Conservation (phyloP, 208 protist genomes). For the Trypanosoma vivax region DNA sequence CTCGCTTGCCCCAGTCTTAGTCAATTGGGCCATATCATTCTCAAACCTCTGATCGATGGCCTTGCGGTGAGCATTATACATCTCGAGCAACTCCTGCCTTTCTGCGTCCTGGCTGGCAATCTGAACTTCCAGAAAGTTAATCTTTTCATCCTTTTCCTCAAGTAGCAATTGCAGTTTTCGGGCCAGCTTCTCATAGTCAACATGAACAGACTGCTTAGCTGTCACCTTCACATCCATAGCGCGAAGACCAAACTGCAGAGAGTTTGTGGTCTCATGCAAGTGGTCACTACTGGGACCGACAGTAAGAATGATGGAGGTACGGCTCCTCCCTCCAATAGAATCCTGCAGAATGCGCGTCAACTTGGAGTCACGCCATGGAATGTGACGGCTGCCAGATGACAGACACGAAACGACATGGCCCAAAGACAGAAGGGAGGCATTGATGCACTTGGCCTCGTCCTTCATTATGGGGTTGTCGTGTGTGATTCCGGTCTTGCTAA, state of each 20-base stretch:
- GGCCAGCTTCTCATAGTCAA: conserved; percentile 81
- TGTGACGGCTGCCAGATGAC: conserved; percentile 57
- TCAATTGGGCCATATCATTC: conserved; percentile 50
- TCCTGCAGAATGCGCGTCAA: conserved; percentile 89
- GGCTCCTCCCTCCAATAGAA: conserved; percentile 86
- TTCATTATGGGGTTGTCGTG: conserved; percentile 68
- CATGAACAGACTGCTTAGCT: conserved; percentile 66
- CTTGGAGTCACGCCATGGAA: conserved; percentile 91
- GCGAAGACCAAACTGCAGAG: conserved; percentile 77
- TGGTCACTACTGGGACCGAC: conserved; percentile 82
- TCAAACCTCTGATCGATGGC: conserved; percentile 53
- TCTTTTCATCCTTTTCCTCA: conserved; percentile 62
- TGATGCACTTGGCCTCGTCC: conserved; percentile 89
- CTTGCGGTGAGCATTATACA: conserved; percentile 51
- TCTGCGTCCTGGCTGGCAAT: conserved; percentile 73
- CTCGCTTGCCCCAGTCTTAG: conserved; percentile 47
- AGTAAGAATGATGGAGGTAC: conserved; percentile 85
- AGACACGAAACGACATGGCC: conserved; percentile 81
- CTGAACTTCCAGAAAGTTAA: conserved; percentile 69
- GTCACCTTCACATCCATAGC: conserved; percentile 84
- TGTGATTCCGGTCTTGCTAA: conserved; percentile 85
- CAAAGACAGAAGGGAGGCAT: conserved; percentile 79
- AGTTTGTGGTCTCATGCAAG: conserved; percentile 82
- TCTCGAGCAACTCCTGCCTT: conserved; percentile 55
- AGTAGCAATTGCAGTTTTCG: conserved; percentile 66